phyloP scores from a whole-genome alignment of 2,329 filamentous ascomycete genomes.

The Penicillium thymicola region DNA sequence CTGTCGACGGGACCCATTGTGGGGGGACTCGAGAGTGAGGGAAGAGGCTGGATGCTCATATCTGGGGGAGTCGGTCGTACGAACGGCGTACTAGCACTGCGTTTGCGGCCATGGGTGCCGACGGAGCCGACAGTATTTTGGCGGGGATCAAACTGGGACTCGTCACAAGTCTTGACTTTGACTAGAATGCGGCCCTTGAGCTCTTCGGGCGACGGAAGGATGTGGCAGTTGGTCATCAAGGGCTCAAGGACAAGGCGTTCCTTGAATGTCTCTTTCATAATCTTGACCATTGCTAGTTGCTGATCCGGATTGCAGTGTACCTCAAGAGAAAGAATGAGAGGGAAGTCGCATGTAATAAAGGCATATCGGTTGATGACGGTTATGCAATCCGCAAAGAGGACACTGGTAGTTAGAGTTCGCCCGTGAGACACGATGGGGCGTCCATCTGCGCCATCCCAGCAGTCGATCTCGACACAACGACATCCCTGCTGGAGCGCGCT shows the following conservation, averaged over 20 bases:
- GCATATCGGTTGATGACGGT: slow-evolving; percentile 92
- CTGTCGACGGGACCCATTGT: slow-evolving; percentile 51
- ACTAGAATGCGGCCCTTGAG: slow-evolving; percentile 80
- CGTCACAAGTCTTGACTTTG: slow-evolving; percentile 84
- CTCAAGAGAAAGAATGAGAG: slow-evolving; percentile 90
- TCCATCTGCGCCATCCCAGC: slow-evolving; percentile 90
- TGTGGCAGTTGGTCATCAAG: slow-evolving; percentile 63
- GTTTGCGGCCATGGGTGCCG: slow-evolving; percentile 43
- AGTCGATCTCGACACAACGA: slow-evolving; percentile 94
- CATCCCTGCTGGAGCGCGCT: slow-evolving; percentile 82
- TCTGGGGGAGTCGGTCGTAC: slow-evolving; percentile 61
- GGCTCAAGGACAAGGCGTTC: slow-evolving; percentile 74
- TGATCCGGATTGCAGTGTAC: slow-evolving; percentile 85
- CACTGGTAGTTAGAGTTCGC: slow-evolving; percentile 79
- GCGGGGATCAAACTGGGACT: slow-evolving; percentile 46
- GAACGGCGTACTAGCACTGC: slow-evolving; percentile 77
- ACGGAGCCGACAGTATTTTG: slow-evolving; percentile 44
- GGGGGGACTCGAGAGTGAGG: slow-evolving; percentile 52
- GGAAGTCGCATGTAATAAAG: slow-evolving; percentile 81
- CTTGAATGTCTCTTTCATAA: slow-evolving; percentile 81
- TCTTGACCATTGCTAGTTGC: slow-evolving; percentile 82
- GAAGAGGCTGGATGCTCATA: slow-evolving; percentile 48
- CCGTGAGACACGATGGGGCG: slow-evolving; percentile 89
- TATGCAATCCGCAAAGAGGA: slow-evolving; percentile 88
- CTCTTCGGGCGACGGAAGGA: slow-evolving; percentile 80